Percentiles rank a stretch among this genome's conserved stretches.
Evolutionary conservation across 441 rosid species (phyloP).

Genomic region (Kokia cookei): DNA sequence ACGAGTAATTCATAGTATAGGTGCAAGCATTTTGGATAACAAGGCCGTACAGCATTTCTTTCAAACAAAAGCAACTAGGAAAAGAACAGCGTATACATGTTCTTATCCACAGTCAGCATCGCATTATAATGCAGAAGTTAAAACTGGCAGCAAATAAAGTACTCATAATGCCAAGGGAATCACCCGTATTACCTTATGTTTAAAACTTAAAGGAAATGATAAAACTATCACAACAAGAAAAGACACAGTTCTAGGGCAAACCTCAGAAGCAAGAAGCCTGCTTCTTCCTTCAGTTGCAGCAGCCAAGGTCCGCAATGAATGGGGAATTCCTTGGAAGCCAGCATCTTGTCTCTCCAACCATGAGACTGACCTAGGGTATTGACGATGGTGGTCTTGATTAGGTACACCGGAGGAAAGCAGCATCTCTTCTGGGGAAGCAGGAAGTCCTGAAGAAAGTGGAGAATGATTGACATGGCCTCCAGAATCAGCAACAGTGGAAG

Average conservation of each 20-base stretch:
- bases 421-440: conserved; percentile 40
- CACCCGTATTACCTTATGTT: not conserved
- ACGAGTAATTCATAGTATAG: not conserved
- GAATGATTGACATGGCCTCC: conserved; percentile 40
- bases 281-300: conserved; percentile 65
- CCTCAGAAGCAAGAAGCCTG: conserved; percentile 72
- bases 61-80: not conserved
- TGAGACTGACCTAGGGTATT: conserved; percentile 51
- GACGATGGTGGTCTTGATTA: conserved; percentile 41
- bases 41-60: not conserved
- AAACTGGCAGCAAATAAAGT: not conserved
- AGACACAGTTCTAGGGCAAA: conserved; percentile 21
- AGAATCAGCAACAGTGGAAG: conserved; percentile 43
- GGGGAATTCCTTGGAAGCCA: conserved; percentile 45
- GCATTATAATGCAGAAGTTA: not conserved
- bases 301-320: conserved; percentile 49
- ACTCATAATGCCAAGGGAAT: not conserved
- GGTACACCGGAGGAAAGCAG: conserved; percentile 40
- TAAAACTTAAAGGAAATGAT: not conserved
- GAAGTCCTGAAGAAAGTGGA: conserved; percentile 31
- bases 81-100: not conserved
- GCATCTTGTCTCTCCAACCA: conserved; percentile 66
- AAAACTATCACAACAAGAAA: not conserved
- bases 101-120: not conserved
- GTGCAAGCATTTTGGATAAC: not conserved